Conservation (phyloP, 2,329 filamentous ascomycete species). For the Meredithiella fracta region DNA sequence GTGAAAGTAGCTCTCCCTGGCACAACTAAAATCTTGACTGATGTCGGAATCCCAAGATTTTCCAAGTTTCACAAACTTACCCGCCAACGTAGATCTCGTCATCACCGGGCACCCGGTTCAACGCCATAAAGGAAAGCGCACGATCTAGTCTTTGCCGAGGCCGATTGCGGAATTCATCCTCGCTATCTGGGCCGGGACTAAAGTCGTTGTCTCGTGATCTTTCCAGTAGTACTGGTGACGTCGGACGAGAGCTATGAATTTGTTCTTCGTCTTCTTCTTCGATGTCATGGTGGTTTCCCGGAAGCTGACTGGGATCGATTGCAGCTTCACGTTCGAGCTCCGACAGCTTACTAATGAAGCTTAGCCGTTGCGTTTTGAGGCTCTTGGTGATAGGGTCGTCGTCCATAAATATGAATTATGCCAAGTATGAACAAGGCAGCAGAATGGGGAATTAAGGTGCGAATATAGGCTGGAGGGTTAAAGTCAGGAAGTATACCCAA, state of each 20-base stretch:
- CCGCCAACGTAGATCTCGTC: constrained; percentile 27
- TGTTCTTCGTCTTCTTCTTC: neutral
- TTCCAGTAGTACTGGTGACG: neutral
- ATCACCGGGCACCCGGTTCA: constrained; percentile 26
- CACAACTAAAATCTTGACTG: too few species aligned
- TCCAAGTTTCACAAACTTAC: constrained; percentile 19
- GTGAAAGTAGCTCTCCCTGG: neutral
- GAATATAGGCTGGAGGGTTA: neutral
- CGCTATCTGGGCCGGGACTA: neutral
- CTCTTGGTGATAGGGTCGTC: constrained; percentile 14
- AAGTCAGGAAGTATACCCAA: too few species aligned
- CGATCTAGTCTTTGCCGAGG: constrained; percentile 11
- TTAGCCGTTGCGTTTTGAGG: constrained; percentile 14
- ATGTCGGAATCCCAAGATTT: neutral
- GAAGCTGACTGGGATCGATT: constrained; percentile 7
- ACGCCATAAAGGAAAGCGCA: constrained; percentile 22
- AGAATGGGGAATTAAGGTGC: neutral
- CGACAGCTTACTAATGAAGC: constrained; percentile 13
- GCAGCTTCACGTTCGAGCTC: constrained; percentile 13
- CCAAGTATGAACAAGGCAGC: neutral
- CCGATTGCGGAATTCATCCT: constrained; percentile 11
- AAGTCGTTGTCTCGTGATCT: neutral
- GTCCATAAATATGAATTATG: constrained; percentile 13
- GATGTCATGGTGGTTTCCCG: constrained; percentile 2
- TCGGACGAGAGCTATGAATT: neutral